Evolutionary conservation across 2,329 filamentous ascomycete species (phyloP).

Genomic region (Xylaria sp.): DNA sequence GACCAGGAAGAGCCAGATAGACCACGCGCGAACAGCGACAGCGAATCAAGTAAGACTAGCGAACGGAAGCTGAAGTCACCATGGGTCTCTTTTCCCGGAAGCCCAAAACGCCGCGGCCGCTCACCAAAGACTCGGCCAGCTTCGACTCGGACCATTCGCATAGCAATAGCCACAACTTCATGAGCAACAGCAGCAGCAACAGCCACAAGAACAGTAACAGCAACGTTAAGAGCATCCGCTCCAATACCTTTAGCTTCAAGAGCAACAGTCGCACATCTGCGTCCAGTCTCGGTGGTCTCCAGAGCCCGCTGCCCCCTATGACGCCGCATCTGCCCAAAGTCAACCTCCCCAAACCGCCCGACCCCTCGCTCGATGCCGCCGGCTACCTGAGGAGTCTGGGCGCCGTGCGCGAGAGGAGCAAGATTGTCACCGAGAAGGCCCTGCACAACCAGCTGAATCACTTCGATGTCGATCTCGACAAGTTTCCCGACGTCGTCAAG

Average conservation of each 20-base stretch:
- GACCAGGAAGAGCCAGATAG: background rate
- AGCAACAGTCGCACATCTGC: conserved; percentile 66
- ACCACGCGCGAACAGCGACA: conserved; percentile 1
- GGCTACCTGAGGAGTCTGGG: conserved; percentile 91
- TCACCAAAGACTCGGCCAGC: conserved; percentile 60
- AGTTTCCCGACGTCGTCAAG: conserved; percentile 83
- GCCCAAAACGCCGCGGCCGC: conserved; percentile 63
- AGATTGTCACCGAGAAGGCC: conserved; percentile 80
- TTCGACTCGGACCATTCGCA: conserved; percentile 62
- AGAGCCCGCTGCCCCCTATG: conserved; percentile 64
- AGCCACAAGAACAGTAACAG: conserved; percentile 55
- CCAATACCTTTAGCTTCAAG: conserved; percentile 50
- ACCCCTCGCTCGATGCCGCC: conserved; percentile 87
- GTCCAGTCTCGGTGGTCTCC: conserved; percentile 57
- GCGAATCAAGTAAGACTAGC: conserved; percentile 9
- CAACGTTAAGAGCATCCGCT: conserved; percentile 55
- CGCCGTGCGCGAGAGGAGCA: conserved; percentile 83
- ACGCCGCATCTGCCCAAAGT: conserved; percentile 74
- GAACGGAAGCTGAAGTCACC: conserved; percentile 13
- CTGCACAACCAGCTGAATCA: conserved; percentile 81
- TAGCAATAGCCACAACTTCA: conserved; percentile 21
- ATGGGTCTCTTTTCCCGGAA: conserved; percentile 70
- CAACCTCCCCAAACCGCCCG: conserved; percentile 84
- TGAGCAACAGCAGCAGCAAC: conserved; percentile 41
- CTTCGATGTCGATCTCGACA: conserved; percentile 88